Base-by-base conservation (phyloP, 306 rosid species). In the Coriaria nepalensis region DNA sequence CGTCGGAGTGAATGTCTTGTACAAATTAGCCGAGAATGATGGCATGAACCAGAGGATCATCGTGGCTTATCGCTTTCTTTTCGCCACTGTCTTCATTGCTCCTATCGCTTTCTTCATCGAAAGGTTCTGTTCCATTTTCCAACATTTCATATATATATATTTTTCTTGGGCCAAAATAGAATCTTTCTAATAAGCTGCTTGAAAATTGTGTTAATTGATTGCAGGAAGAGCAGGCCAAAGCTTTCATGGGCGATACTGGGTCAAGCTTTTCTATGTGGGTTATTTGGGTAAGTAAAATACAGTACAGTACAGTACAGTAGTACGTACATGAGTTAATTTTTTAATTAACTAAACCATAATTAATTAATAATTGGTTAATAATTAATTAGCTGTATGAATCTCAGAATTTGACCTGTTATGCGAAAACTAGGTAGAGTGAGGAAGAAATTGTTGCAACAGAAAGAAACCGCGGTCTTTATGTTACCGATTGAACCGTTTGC, bases 231-330 rank as follows among this genome's bases (percentile, higher is more conserved):
- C 41, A 69, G 80, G 46, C 69, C 77, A 10, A 71, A 72, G 54
- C 40, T 81, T 4, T 64, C 75, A 41, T 69, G 74, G 74, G 65
- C 53, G 6, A 68, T 77, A 35, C 53, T 81, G 13, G 55, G 71
- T 52, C 74, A 71, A 59, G 69, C 68, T 50, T 77, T 67, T 61
- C 53, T 80, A 4, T 71, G 71, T 20, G 90, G 81, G 14, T 56
- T 81, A 46, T 64, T 81, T 33, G 92, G 92, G 92, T 80, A 69
- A 12, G 62, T 66, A 37, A n/a, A n/a, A n/a, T n/a, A n/a, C n/a
- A n/a, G n/a, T n/a, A n/a, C n/a, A n/a, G n/a, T n/a, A n/a, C n/a
- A n/a, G n/a, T n/a, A n/a, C n/a, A n/a, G n/a, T n/a, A n/a, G n/a
- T n/a, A n/a, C n/a, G 13, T 5, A 13, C 5, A 45, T 11, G 2